These are phyloP conservation scores for Durusdinium trenchii DNA, from an alignment of 73 alveolate genomes.

Conservation along the genomic window DNA sequence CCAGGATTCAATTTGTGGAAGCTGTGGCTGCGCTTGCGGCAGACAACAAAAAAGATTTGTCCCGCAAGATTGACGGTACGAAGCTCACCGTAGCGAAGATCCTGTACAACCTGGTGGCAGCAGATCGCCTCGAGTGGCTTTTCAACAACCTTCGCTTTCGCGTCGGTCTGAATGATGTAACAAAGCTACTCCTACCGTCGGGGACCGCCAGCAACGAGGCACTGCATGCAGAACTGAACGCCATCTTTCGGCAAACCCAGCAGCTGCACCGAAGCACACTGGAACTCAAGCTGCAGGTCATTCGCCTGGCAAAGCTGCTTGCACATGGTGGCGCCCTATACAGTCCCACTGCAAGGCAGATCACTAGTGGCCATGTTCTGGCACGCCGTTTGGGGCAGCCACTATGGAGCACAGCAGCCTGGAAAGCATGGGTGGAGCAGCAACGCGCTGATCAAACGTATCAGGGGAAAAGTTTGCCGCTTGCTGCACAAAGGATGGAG, in stretches of 20 bases:
- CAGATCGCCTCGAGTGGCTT: background rate
- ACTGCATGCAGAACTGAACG: background rate
- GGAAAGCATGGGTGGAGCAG: too few relatives aligned
- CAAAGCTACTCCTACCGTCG: background rate
- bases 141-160: background rate
- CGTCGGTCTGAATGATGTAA: background rate
- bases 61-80: background rate
- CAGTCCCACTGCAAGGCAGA: too few relatives aligned
- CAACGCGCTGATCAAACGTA: too few relatives aligned
- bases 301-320: background rate
- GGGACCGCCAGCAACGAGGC: constrained; percentile 38
- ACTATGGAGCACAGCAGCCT: too few relatives aligned
- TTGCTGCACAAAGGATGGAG: too few relatives aligned
- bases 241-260: background rate
- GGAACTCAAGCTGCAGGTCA: background rate
- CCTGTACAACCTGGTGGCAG: background rate
- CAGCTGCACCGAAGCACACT: background rate
- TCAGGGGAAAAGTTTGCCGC: too few relatives aligned
- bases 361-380: too few relatives aligned
- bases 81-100: background rate
- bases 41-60: background rate
- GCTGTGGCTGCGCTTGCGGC: background rate
- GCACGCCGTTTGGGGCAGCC: too few relatives aligned
- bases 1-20: background rate
- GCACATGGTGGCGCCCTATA: background rate